phyloP scores from a whole-genome alignment of 2,329 filamentous ascomycete species.

The Truncatella angustata region DNA sequence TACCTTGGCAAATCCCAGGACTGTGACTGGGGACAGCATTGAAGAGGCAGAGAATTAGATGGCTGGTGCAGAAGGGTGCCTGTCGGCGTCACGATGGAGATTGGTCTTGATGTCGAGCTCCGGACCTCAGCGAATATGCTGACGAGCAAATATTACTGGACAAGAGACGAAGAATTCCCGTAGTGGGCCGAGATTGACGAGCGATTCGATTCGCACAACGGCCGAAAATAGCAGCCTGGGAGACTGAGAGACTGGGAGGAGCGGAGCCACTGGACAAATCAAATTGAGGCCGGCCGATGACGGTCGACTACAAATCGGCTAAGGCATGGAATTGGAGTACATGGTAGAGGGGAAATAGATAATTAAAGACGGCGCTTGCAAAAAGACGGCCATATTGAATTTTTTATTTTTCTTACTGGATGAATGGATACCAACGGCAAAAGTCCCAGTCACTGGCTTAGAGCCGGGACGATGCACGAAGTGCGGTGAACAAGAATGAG shows the following conservation, averaged over 20 bases:
- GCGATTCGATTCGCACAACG: constrained; percentile 30
- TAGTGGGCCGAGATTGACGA: constrained; percentile 24
- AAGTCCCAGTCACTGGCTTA: background rate
- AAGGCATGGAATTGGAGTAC: constrained; percentile 15
- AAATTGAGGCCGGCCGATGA: constrained; percentile 22
- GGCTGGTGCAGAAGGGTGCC: background rate
- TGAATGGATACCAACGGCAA: background rate
- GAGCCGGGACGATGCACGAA: constrained; percentile 3
- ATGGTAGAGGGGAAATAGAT: constrained; percentile 8
- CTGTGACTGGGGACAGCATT: background rate
- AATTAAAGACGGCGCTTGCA: constrained; percentile 9
- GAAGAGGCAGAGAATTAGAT: constrained; percentile 8
- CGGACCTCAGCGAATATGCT: background rate
- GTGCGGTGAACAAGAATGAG: constrained; percentile 29
- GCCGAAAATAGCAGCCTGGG: background rate
- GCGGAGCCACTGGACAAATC: constrained; percentile 22
- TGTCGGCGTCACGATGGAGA: too few relatives aligned
- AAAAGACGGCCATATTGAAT: background rate
- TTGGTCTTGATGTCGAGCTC: background rate
- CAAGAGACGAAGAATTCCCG: constrained; percentile 11
- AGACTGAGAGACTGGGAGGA: constrained; percentile 15
- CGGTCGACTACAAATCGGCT: constrained; percentile 17
- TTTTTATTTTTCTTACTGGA: background rate
- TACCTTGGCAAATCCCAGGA: constrained; percentile 24
- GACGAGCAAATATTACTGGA: constrained; percentile 7